Conservation (phyloP, 2,329 filamentous ascomycete species). For the Geosmithia morbida region DNA sequence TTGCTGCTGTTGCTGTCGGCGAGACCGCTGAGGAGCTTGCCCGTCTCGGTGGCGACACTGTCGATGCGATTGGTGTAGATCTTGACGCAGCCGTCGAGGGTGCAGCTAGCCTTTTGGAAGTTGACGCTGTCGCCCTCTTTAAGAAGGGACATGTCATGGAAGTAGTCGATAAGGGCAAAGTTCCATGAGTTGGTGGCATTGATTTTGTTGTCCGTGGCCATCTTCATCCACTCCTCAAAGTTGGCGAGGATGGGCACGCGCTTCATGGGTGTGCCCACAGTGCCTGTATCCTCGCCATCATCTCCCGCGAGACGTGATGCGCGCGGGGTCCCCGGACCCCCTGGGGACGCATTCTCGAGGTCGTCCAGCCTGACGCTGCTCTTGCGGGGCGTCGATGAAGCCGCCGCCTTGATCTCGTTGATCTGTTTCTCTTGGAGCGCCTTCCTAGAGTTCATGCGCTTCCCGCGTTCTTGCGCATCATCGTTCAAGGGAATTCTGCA, state of each 20-base stretch:
- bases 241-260: slow-evolving; percentile 91
- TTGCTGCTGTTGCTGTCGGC: slow-evolving; percentile 75
- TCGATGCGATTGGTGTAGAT: slow-evolving; percentile 98
- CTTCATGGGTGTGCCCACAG: slow-evolving; percentile 85
- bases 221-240: slow-evolving; percentile 99
- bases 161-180: slow-evolving; percentile 99
- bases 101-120: slow-evolving; percentile 97
- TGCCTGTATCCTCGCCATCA: slow-evolving; percentile 45
- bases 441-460: slow-evolving; percentile 74
- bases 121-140: slow-evolving; percentile 96
- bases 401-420: slow-evolving; percentile 68
- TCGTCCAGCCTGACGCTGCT: slow-evolving; percentile 43
- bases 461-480: slow-evolving; percentile 82
- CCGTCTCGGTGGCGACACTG: slow-evolving; percentile 94
- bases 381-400: slow-evolving; percentile 47
- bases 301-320: slow-evolving; percentile 18
- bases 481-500: slow-evolving; percentile 86
- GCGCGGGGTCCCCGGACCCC: slow-evolving; percentile 38
- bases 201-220: slow-evolving; percentile 99
- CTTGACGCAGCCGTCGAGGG: slow-evolving; percentile 94
- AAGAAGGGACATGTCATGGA: slow-evolving; percentile 95
- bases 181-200: slow-evolving; percentile 98
- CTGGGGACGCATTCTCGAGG: slow-evolving; percentile 39
- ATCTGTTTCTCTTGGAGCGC: slow-evolving; percentile 81
- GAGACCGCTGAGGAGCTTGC: slow-evolving; percentile 82